Evolutionary conservation across 148 eudicot genomes (phyloP), one percentile per base, ranked within the genome.

Genomic region (Bassia scoparia): DNA sequence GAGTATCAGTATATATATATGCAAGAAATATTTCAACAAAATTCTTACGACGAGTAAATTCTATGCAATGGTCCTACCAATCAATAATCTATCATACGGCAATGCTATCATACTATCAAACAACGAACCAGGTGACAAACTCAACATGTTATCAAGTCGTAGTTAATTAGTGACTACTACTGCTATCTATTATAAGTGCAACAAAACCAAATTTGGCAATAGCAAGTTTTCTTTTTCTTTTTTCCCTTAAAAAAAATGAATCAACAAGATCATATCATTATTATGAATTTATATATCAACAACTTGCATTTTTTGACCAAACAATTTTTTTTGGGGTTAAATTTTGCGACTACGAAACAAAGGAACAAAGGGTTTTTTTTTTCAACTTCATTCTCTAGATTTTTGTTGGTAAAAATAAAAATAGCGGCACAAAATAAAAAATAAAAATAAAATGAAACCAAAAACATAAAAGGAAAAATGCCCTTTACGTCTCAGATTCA

Each of bases 401-500:
- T 7, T 7, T 15, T 14, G 21, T 21, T 29, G 34, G 21, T 33
- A 10, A 52, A 31, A 20, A 14, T n/a, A 23, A 31, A 33, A 29
- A 18, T 8, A 24, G 31, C 12, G 13, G 7, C n/a, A 23, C 35
- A 55, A 34, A 12, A 27, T 34, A 34, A 21, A 12, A 21, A 34
- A 34, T 16, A 56, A 33, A 53, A 41, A 38, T 53, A 53, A 70
- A 35, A 24, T 38, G 16, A 62, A 31, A 61, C 10, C 23, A 24
- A 72, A 16, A 72, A 41, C 31, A 43, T 43, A 9, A 49, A 18
- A 26, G 13, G 37, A 61, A 53, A 59, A 76, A 69, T 68, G 60
- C n/a, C 15, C n/a, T 76, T 49, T 49, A 17, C 73, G 64, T 59
- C 63, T 59, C 68, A 68, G 67, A 76, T 58, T 76, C 73, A 69